phyloP scores from a whole-genome alignment of 2,329 filamentous ascomycete species.

The Hymenoscyphus albidus region DNA sequence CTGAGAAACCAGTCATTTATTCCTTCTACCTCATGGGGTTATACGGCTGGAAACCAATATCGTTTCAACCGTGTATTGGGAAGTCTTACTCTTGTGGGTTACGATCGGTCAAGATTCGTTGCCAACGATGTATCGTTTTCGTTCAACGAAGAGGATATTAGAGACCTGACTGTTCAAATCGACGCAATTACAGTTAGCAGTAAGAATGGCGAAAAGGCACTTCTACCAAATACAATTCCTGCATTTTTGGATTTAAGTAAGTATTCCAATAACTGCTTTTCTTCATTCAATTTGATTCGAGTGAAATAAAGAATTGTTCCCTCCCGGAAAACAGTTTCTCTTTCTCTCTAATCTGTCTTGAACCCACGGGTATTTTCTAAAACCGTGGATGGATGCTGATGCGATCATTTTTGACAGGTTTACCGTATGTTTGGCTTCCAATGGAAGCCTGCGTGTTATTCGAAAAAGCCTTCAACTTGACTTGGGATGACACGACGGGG shows the following conservation, averaged over 20 bases:
- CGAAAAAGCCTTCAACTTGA: constrained; percentile 35
- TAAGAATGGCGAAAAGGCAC: constrained; percentile 14
- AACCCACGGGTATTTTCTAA: no score
- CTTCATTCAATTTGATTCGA: no score
- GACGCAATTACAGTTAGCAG: constrained; percentile 31
- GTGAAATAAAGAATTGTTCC: no score
- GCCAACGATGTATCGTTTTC: constrained; percentile 37
- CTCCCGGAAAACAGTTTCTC: no score
- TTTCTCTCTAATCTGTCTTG: no score
- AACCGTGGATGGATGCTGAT: no score
- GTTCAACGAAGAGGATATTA: constrained; percentile 37
- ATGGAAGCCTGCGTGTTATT: constrained; percentile 34
- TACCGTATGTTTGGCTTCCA: constrained; percentile 39
- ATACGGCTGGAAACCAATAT: constrained; percentile 40
- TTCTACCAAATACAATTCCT: constrained; percentile 27
- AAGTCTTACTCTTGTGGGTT: constrained; percentile 39
- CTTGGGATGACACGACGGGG: constrained; percentile 34
- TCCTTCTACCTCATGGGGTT: constrained; percentile 40
- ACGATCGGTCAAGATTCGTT: constrained; percentile 38
- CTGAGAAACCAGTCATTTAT: constrained; percentile 36
- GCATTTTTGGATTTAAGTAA: constrained; percentile 36
- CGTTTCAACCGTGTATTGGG: constrained; percentile 36
- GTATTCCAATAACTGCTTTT: no score
- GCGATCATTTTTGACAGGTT: constrained; percentile 4
- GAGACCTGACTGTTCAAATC: constrained; percentile 38